Evolutionary conservation across 805 yeast species (phyloP).

Genomic region (Tetrapisispora namnaoensis): DNA sequence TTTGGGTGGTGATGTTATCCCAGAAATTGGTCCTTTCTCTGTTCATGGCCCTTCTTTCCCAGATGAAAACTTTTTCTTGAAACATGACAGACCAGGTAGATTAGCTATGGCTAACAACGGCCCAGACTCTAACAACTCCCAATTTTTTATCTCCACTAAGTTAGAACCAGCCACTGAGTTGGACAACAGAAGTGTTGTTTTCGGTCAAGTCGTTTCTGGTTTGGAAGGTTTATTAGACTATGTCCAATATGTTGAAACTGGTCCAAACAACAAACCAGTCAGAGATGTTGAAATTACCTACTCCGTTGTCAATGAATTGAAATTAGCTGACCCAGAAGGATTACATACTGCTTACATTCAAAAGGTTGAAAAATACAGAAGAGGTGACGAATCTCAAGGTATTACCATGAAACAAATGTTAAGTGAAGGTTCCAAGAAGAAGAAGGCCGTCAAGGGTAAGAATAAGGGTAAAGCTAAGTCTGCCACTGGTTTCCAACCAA

Average conservation of each 20-base stretch:
- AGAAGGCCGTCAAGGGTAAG: slow-evolving; percentile 2
- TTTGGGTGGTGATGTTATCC: slow-evolving; percentile 83
- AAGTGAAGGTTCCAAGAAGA: slow-evolving; percentile 5
- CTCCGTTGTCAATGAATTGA: slow-evolving; percentile 24
- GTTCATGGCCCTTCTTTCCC: slow-evolving; percentile 64
- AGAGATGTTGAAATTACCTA: slow-evolving; percentile 35
- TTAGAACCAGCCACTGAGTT: slow-evolving; percentile 37
- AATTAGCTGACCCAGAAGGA: slow-evolving; percentile 11
- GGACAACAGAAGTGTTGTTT: slow-evolving; percentile 61
- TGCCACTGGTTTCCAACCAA: slow-evolving; percentile 2
- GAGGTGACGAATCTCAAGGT: slow-evolving; percentile 24
- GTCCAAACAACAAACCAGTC: slow-evolving; percentile 29
- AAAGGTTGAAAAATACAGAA: slow-evolving; percentile 17
- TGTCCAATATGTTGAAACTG: slow-evolving; percentile 49
- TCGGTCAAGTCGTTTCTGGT: slow-evolving; percentile 67
- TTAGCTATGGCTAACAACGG: slow-evolving; percentile 69
- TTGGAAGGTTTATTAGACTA: slow-evolving; percentile 45
- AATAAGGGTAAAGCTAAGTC: not conserved
- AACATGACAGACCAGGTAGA: slow-evolving; percentile 60
- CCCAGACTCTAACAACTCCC: slow-evolving; percentile 56
- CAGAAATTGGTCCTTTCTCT: slow-evolving; percentile 71
- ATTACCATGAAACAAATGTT: slow-evolving; percentile 7
- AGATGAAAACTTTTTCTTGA: slow-evolving; percentile 65
- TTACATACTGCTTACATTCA: slow-evolving; percentile 18
- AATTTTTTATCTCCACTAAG: slow-evolving; percentile 58